Conservation (phyloP, 202 grass and related monocot species). For the Panicum virgatum region DNA sequence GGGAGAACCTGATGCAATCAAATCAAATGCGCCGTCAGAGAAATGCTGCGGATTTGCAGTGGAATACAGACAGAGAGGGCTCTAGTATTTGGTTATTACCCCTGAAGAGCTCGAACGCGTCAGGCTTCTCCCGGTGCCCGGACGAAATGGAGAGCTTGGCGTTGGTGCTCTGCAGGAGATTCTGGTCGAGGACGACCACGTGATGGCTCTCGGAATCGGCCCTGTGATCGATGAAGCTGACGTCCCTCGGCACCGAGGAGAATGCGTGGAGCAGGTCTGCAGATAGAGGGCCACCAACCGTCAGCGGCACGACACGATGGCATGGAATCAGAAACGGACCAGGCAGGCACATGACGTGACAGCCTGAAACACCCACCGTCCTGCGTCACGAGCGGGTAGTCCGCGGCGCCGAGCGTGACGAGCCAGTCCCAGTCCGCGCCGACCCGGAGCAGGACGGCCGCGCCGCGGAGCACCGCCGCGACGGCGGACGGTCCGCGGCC, state of each 20-base stretch:
- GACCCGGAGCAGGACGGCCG: constrained; percentile 60
- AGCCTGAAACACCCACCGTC: constrained; percentile 49
- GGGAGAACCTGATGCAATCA: constrained; percentile 58
- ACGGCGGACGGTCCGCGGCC: constrained; percentile 61
- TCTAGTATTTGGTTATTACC: constrained; percentile 39
- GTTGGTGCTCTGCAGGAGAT: constrained; percentile 62
- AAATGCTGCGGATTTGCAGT: not conserved
- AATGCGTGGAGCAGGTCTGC: constrained; percentile 87
- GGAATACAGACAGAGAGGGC: not conserved
- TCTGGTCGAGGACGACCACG: constrained; percentile 69
- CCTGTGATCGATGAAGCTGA: constrained; percentile 80
- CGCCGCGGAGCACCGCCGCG: constrained; percentile 66
- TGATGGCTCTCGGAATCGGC: constrained; percentile 41
- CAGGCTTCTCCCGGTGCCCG: constrained; percentile 54
- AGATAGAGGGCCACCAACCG: not conserved
- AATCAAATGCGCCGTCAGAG: not conserved
- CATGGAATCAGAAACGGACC: not conserved
- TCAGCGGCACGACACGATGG: not conserved
- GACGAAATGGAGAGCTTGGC: constrained; percentile 55
- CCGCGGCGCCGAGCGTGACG: constrained; percentile 68
- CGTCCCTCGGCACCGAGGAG: constrained; percentile 63
- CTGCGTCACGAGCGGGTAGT: constrained; percentile 82
- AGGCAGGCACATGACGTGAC: not conserved
- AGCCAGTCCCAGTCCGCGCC: constrained; percentile 85
- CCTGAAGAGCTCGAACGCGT: constrained; percentile 81